phyloP scores from a whole-genome alignment of 306 rosid species.

The Nissolia schottii region DNA sequence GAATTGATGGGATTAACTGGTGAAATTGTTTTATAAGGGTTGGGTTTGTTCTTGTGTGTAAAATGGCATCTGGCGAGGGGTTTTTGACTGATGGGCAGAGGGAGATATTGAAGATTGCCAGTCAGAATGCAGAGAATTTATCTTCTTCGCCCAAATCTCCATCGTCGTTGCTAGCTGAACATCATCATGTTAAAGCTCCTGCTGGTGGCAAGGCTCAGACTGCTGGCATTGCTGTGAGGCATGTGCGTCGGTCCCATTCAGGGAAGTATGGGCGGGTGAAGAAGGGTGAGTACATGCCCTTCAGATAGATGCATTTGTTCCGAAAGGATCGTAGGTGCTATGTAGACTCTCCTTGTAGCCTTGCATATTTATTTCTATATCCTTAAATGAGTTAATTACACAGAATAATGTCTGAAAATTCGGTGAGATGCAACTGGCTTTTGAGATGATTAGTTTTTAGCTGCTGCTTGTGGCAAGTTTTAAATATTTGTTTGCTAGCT shows the following conservation, averaged over 20 bases:
- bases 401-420: background rate
- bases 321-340: background rate
- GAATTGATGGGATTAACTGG: slow-evolving; percentile 5
- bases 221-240: slow-evolving; percentile 73
- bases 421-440: background rate
- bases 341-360: background rate
- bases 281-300: slow-evolving; percentile 62
- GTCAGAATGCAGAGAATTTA: slow-evolving; percentile 66
- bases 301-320: background rate
- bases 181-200: slow-evolving; percentile 74
- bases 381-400: background rate
- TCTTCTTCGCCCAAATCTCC: slow-evolving; percentile 94
- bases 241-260: slow-evolving; percentile 79
- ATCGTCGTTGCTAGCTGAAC: slow-evolving; percentile 61
- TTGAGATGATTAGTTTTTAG: background rate
- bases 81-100: slow-evolving; percentile 90
- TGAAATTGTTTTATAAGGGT: background rate
- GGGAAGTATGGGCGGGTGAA: slow-evolving; percentile 78
- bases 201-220: slow-evolving; percentile 73
- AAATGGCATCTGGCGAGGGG: slow-evolving; percentile 92
- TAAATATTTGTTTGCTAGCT: background rate
- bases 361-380: background rate
- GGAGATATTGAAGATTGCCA: slow-evolving; percentile 67
- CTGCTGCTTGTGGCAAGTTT: background rate
- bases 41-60: background rate